phyloP scores from a whole-genome alignment of 192 early-diverging fungal genomes.

The Pilaira anomala region DNA sequence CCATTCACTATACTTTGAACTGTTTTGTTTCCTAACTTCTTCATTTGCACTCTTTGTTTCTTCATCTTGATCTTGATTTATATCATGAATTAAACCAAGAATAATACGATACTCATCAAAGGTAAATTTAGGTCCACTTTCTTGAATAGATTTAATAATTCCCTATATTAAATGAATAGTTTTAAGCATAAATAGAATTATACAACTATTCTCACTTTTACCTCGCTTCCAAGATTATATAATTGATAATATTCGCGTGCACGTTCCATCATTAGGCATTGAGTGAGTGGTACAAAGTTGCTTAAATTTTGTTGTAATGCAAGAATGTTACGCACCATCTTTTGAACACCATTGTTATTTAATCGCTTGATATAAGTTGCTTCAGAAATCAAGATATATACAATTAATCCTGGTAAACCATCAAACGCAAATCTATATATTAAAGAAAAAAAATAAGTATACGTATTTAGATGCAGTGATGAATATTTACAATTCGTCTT shows the following conservation, averaged over 20 bases:
- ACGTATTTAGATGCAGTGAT: neutral
- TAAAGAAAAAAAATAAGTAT: neutral
- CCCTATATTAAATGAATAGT: constrained; percentile 2
- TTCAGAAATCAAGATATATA: constrained; percentile 64
- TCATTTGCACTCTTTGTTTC: constrained; percentile 1
- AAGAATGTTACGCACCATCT: constrained; percentile 80
- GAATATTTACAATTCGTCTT: constrained; percentile 55
- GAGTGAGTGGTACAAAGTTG: constrained; percentile 63
- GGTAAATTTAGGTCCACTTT: constrained; percentile 57
- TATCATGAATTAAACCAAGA: constrained; percentile 65
- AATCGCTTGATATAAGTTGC: constrained; percentile 63
- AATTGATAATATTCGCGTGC: constrained; percentile 76
- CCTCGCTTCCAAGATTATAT: constrained; percentile 52
- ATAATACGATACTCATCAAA: constrained; percentile 82
- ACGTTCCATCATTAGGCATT: constrained; percentile 64
- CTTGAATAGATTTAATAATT: constrained; percentile 47
- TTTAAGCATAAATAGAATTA: neutral
- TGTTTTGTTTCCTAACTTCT: constrained; percentile 12
- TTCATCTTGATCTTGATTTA: constrained; percentile 24
- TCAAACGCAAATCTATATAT: constrained; percentile 73
- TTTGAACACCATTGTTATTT: constrained; percentile 66
- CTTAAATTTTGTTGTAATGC: constrained; percentile 87
- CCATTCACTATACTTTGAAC: constrained; percentile 38
- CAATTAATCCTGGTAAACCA: constrained; percentile 74
- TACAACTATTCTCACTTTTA: constrained; percentile 14